Conservation (phyloP, 2,329 filamentous ascomycete genomes). For the Trichoderma atrobrunneum region DNA sequence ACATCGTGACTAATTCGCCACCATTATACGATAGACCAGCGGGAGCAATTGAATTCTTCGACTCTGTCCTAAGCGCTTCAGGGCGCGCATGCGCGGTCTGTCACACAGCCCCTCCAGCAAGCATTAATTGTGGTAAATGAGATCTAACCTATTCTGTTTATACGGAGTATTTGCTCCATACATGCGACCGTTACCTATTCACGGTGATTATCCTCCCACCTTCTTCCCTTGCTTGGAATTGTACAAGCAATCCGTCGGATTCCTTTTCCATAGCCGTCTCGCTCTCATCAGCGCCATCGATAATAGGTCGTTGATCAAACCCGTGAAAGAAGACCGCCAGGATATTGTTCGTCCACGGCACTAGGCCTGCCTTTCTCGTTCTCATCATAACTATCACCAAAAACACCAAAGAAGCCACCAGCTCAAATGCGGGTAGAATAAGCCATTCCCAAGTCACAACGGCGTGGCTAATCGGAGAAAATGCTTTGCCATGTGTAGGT, state of each 20-base stretch:
- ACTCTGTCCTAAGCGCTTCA: neutral
- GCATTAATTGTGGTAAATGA: neutral
- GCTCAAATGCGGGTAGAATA: neutral
- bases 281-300: neutral
- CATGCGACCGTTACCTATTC: neutral
- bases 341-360: neutral
- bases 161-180: neutral
- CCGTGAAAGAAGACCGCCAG: neutral
- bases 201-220: neutral
- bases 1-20: neutral
- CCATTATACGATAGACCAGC: neutral
- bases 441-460: neutral
- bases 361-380: neutral
- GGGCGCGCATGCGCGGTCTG: too few relatives aligned
- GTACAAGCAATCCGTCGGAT: neutral
- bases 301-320: neutral
- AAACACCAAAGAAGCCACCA: neutral
- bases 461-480: neutral
- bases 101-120: neutral
- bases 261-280: neutral
- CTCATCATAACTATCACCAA: neutral
- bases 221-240: neutral
- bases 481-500: neutral
- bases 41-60: neutral
- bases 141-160: neutral